These are phyloP conservation scores for Leccinum holopus DNA, from an alignment of 1,284 basidiomycete genomes.

Conservation along the genomic window DNA sequence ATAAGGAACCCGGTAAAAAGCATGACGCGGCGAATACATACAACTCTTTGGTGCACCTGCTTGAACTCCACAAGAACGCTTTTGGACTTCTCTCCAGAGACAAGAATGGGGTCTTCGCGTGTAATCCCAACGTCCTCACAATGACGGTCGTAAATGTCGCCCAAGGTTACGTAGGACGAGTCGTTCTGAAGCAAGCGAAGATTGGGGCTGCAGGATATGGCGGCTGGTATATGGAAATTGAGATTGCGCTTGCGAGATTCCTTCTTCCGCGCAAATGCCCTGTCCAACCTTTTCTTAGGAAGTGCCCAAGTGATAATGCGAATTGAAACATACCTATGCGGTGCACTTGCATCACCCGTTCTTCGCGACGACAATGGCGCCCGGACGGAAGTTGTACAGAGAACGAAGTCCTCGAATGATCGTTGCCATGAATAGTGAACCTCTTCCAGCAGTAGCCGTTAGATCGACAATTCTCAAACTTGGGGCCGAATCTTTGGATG, in stretches of 20 bases:
- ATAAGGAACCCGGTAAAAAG: conserved; percentile 7
- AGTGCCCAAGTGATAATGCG: conserved; percentile 6
- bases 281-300: conserved; percentile 33
- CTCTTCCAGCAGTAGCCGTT: conserved; percentile 89
- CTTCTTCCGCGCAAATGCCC: conserved; percentile 84
- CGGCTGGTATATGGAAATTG: conserved; percentile 87
- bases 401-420: conserved; percentile 88
- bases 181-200: conserved; percentile 91
- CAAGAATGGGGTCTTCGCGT: conserved; percentile 87
- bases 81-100: conserved; percentile 81
- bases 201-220: conserved; percentile 82
- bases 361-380: conserved; percentile 89
- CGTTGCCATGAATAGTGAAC: conserved; percentile 90
- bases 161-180: conserved; percentile 86
- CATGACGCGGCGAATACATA: conserved; percentile 32
- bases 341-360: conserved; percentile 89
- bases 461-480: conserved; percentile 86
- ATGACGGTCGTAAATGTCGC: conserved; percentile 93
- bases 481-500: conserved; percentile 89
- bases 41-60: conserved; percentile 49
- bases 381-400: conserved; percentile 89
- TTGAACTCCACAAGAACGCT: conserved; percentile 64
- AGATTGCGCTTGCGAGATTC: conserved; percentile 93
- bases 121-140: conserved; percentile 78
- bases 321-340: conserved; percentile 65